Percentiles rank a stretch among this genome's conserved stretches.
Evolutionary conservation across 2,329 filamentous ascomycete species (phyloP).

Genomic region (Pseudogymnoascus pannorum): DNA sequence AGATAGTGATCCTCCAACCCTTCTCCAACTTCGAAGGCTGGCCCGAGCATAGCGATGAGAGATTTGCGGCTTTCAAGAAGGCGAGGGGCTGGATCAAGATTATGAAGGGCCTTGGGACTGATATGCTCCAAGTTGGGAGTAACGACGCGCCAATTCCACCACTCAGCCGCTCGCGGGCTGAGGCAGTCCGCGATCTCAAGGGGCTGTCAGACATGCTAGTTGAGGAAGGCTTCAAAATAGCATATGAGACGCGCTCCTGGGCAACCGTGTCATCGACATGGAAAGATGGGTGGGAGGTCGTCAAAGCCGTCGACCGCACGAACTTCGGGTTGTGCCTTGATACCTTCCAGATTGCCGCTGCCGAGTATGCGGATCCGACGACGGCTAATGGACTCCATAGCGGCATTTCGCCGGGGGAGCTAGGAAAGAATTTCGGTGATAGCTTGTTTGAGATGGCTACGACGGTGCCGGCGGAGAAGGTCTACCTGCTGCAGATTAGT

Average conservation of each 20-base stretch:
- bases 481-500: conserved; percentile 67
- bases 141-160: not conserved
- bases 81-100: conserved; percentile 62
- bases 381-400: conserved; percentile 49
- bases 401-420: conserved; percentile 30
- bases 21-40: conserved; percentile 75
- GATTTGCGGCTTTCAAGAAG: conserved; percentile 54
- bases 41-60: conserved; percentile 48
- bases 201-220: conserved; percentile 57
- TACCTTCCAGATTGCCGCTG: conserved; percentile 67
- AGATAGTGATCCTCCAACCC: conserved; percentile 66
- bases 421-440: conserved; percentile 43
- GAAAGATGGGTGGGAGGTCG: conserved; percentile 63
- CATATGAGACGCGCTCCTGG: conserved; percentile 83
- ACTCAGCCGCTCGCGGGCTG: not conserved
- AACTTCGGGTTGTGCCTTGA: conserved; percentile 72
- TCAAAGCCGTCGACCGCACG: conserved; percentile 50
- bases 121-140: conserved; percentile 57
- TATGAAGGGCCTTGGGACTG: conserved; percentile 62
- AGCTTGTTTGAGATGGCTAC: conserved; percentile 49
- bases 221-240: conserved; percentile 50
- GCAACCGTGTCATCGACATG: conserved; percentile 61
- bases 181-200: conserved; percentile 34
- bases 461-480: conserved; percentile 59
- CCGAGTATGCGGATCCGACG: conserved; percentile 66